Evolutionary conservation across 2,329 filamentous ascomycete species (phyloP), one percentile per base, ranked within the genome.

Genomic region (Pleurostoma richardsiae): DNA sequence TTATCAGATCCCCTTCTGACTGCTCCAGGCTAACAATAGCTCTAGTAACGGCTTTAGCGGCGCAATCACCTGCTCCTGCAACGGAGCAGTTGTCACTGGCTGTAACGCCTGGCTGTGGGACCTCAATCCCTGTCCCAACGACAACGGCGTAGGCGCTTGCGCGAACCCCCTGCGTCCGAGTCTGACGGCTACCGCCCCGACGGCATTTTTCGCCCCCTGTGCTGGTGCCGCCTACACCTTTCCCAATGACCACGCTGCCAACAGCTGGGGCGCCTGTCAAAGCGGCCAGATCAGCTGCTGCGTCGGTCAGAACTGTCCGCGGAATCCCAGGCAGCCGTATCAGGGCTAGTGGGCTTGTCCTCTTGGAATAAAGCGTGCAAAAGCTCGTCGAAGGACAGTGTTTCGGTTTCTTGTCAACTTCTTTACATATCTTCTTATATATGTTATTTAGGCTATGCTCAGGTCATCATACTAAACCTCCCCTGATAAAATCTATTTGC

Each of bases 101-200:
- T 57, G 58, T 49, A 54, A 54, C 44, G 55, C 52, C 44, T 41
- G 54, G 40, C 47, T 59, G 4, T 54, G 48, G 44, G 28, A 31
- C 4, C 30, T 51, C 28, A 39, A 28, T 29, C 44, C 19, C 10
- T 58, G 58, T 29, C 49, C 49, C 5, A 51, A 50, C 27, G 31
- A 47, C 27, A 49, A 53, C 38, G 43, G 11, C 10, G 26, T 46
- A 29, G 49, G 49, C 10, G 52, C 52, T 7, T 58, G 52, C 43
- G 42, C 41, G 28, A 60, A 60, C 45, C 56, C 55, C 1, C 38
- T 45, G 31, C 49, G 52, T 5, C 27, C 27, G 33, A 44, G 50
- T 41, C 43, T 41, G 7, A 3, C 6, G 7, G 46, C 40, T 5
- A 46, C 28, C 4, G 33, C 19, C 4, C 41, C 53, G 6, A 49